phyloP scores from a whole-genome alignment of 2,329 filamentous ascomycete genomes.

The Penicillium verrucosum region DNA sequence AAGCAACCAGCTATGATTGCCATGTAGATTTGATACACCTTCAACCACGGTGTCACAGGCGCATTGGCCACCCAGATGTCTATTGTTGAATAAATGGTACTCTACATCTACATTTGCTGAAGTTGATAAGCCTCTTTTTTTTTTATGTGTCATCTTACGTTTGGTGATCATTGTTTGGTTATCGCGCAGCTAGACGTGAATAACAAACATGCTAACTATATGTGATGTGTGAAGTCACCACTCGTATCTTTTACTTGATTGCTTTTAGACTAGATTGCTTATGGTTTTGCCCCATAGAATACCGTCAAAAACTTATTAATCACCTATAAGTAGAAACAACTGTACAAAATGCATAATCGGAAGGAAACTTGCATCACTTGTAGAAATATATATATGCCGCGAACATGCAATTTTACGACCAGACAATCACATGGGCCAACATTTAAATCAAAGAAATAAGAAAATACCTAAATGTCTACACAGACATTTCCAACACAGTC shows the following conservation, averaged over 20 bases:
- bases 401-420: background rate
- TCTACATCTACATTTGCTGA: background rate
- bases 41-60: conserved; percentile 7
- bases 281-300: rapidly evolving
- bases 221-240: background rate
- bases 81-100: background rate
- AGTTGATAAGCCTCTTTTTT: background rate
- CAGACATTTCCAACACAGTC: background rate
- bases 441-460: background rate
- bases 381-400: background rate
- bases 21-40: conserved; percentile 1
- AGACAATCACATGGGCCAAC: background rate
- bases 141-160: background rate
- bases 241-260: background rate
- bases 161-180: background rate
- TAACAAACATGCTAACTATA: background rate
- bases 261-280: background rate
- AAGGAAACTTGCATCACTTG: background rate
- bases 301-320: background rate
- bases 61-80: background rate
- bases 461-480: background rate
- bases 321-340: background rate
- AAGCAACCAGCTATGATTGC: background rate
- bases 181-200: background rate
- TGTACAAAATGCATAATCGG: background rate